Conservation (phyloP, 352 stramenopile species). For the Phytophthora pistaciae region DNA sequence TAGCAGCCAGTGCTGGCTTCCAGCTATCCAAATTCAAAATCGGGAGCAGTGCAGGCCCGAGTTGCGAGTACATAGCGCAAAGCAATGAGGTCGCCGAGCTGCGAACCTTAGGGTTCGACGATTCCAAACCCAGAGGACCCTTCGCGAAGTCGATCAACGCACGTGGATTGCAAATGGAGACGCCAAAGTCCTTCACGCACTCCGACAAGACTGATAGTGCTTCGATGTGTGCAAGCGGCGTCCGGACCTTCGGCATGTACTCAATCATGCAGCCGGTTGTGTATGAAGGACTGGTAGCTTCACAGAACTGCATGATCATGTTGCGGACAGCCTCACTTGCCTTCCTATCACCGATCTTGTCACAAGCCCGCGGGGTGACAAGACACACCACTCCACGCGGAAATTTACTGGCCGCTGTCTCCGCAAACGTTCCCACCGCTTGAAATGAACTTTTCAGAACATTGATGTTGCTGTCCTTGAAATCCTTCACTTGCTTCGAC, state of each 20-base stretch:
- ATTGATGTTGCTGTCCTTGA: slow-evolving; percentile 92
- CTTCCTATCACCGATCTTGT: slow-evolving; percentile 89
- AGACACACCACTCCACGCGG: slow-evolving; percentile 78
- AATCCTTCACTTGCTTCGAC: slow-evolving; percentile 82
- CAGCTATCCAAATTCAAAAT: slow-evolving; percentile 87
- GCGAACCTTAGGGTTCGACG: slow-evolving; percentile 83
- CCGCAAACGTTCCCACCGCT: slow-evolving; percentile 78
- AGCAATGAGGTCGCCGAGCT: slow-evolving; percentile 72
- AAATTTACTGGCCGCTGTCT: slow-evolving; percentile 66
- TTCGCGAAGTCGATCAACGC: slow-evolving; percentile 83
- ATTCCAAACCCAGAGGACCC: slow-evolving; percentile 74
- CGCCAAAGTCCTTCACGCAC: slow-evolving; percentile 82
- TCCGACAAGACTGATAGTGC: slow-evolving; percentile 69
- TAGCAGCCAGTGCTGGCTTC: slow-evolving; percentile 84
- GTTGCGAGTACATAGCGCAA: slow-evolving; percentile 85
- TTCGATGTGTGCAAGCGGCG: slow-evolving; percentile 80
- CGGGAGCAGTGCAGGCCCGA: slow-evolving; percentile 79
- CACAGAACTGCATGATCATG: slow-evolving; percentile 84
- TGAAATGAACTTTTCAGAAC: slow-evolving; percentile 89
- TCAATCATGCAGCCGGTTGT: slow-evolving; percentile 81
- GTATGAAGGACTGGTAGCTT: slow-evolving; percentile 78
- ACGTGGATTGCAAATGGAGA: slow-evolving; percentile 74
- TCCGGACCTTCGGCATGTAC: slow-evolving; percentile 83
- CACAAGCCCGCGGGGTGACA: slow-evolving; percentile 70
- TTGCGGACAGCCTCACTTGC: slow-evolving; percentile 67